Conservation (phyloP, 495 filamentous ascomycete genomes). For the Lophiotrema nucula region DNA sequence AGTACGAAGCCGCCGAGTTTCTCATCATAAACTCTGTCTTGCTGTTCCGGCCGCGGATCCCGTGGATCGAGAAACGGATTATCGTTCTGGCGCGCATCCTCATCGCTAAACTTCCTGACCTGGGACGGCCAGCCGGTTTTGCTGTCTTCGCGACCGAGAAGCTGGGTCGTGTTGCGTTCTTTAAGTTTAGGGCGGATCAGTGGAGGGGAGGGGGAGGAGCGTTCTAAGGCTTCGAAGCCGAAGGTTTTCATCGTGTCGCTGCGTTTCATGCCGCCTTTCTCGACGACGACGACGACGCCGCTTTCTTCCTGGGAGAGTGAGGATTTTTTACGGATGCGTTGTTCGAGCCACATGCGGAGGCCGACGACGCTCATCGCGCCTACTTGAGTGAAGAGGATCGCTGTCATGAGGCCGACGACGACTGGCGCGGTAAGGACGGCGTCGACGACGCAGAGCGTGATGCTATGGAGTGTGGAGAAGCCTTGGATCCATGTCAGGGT, state of each 20-base stretch:
- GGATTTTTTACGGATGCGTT: background rate
- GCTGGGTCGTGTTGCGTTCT: background rate
- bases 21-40: background rate
- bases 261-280: background rate
- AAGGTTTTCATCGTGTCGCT: conserved; percentile 2
- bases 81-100: background rate
- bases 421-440: conserved; percentile 7
- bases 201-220: background rate
- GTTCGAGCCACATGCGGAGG: conserved; percentile 6
- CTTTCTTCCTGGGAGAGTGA: background rate
- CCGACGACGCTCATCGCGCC: conserved; percentile 4
- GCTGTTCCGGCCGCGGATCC: background rate
- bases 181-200: background rate
- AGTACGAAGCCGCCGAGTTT: background rate
- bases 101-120: conserved; percentile 6
- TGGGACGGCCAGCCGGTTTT: conserved; percentile 1
- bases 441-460: conserved; percentile 15
- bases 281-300: background rate
- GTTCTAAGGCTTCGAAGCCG: background rate
- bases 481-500: background rate
- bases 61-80: background rate
- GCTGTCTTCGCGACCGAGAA: conserved; percentile 2
- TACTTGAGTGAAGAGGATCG: conserved; percentile 1
- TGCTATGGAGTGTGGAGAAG: background rate
- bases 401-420: background rate